Percentiles rank a stretch among this genome's conserved stretches.
phyloP scores from a whole-genome alignment of 345 rosid genomes.

The Anastatica hierochuntica region DNA sequence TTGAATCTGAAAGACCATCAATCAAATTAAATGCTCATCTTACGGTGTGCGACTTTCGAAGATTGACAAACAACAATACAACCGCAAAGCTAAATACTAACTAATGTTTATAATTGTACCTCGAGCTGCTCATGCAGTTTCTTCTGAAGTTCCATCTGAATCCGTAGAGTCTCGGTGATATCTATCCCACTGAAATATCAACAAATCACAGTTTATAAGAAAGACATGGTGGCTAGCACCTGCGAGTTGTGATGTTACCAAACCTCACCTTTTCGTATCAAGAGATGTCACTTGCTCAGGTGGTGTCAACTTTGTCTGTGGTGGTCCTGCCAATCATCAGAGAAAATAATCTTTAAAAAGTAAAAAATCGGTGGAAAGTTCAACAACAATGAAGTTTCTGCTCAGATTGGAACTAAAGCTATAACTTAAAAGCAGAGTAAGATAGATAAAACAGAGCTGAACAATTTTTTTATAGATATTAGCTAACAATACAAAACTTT shows the following conservation, averaged over 20 bases:
- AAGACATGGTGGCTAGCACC: no score
- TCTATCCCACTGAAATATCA: conserved; percentile 48
- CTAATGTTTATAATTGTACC: conserved; percentile 10
- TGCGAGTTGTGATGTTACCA: neutral
- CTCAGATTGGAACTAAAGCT: no score
- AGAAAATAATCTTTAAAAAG: neutral
- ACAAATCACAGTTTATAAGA: no score
- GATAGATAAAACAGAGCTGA: no score
- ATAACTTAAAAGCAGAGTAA: no score
- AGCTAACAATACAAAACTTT: no score
- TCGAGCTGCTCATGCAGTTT: conserved; percentile 66
- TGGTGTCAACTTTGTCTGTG: conserved; percentile 48
- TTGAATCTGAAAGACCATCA: conserved; percentile 5
- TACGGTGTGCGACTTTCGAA: neutral
- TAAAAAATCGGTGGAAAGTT: neutral
- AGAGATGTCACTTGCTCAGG: conserved; percentile 52
- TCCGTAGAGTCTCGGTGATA: conserved; percentile 77
- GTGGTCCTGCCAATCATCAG: conserved; percentile 43
- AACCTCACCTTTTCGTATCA: conserved; percentile 67
- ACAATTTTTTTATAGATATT: no score
- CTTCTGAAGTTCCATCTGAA: conserved; percentile 91
- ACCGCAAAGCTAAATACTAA: neutral
- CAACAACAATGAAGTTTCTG: neutral
- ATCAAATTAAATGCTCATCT: neutral
- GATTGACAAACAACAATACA: neutral